phyloP scores from a whole-genome alignment of 1,139 yeast species.

The Petasospora rhodanensis region DNA sequence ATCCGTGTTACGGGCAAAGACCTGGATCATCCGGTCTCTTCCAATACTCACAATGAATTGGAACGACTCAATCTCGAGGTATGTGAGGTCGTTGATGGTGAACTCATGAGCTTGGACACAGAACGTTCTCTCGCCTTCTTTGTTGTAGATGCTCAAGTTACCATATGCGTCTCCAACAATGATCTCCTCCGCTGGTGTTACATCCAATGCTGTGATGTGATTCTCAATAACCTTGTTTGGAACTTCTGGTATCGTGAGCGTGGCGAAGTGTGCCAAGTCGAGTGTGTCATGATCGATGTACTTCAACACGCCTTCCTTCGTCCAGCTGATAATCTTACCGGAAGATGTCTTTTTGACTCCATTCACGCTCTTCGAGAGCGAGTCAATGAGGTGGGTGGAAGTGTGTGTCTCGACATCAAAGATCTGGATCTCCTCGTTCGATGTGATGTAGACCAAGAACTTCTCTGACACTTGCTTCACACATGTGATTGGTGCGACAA shows the following conservation, averaged over 20 bases:
- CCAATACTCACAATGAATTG: slow-evolving; percentile 43
- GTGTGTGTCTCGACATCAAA: slow-evolving; percentile 18
- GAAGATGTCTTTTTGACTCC: slow-evolving; percentile 34
- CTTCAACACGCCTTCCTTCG: slow-evolving; percentile 38
- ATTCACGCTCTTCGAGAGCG: slow-evolving; percentile 34
- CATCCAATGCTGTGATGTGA: slow-evolving; percentile 27
- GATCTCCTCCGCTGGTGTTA: slow-evolving; percentile 25
- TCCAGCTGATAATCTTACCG: slow-evolving; percentile 35
- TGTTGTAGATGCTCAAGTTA: slow-evolving; percentile 25
- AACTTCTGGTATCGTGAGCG: slow-evolving; percentile 12
- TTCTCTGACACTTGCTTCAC: slow-evolving; percentile 22
- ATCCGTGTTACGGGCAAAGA: slow-evolving; percentile 30
- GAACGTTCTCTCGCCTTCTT: slow-evolving; percentile 15
- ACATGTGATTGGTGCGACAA: slow-evolving; percentile 17
- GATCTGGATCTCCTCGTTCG: slow-evolving; percentile 32
- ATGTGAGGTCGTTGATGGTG: slow-evolving; percentile 39
- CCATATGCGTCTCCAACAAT: slow-evolving; percentile 49
- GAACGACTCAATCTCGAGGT: slow-evolving; percentile 26
- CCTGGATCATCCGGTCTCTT: slow-evolving; percentile 59
- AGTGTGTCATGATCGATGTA: slow-evolving; percentile 21
- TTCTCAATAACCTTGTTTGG: slow-evolving; percentile 28
- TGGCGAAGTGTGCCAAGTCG: slow-evolving; percentile 14
- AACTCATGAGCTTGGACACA: slow-evolving; percentile 46
- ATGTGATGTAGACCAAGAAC: slow-evolving; percentile 30
- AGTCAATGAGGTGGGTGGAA: slow-evolving; percentile 28